Base-by-base conservation (phyloP, 495 filamentous ascomycete genomes). In the Niebla homalea region DNA sequence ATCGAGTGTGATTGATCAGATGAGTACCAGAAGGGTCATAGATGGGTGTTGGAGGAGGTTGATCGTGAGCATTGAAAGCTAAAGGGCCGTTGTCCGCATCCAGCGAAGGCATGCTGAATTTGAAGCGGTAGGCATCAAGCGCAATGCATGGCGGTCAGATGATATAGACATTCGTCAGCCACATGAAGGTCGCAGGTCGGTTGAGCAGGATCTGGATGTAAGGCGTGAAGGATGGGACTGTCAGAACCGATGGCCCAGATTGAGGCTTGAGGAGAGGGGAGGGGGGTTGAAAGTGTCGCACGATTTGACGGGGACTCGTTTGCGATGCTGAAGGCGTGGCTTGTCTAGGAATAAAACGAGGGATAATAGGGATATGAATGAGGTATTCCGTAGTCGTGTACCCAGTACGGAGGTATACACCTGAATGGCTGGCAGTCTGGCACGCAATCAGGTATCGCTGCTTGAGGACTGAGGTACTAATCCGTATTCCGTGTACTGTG, bases 21-120 rank as follows among this genome's bases (percentile, higher is more conserved):
- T 45, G n/a, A 23, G 26, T 20, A 23, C 26, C 29, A 36, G 55
- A 37, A 35, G 46, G 39, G 39, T 55, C 43, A 51, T 48, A 43
- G n/a, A 26, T 48, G 6, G 48, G 46, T n/a, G 42, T 44, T 15
- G 41, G 35, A 6, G 51, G 43, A 20, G 51, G 36, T 26, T 37
- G 39, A 16, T 51, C 37, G 38, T 35, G 53, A 35, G 41, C 43
- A 40, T 48, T 44, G 46, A 56, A 19, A 29, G 16, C 43, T 23
- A 56, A 43, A 32, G 50, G 52, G 19, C 53, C 48, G 40, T 54
- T 50, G 45, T 59, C 47, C 48, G 46, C 46, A 40, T 59, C 48
- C 53, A 43, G 42, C 37, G 58, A 56, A 37, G 58, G 51, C 58
- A 60, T 60, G 46, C 36, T 60, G 57, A 52, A 32, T 16, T 16